Evolutionary conservation across 176 grass and related monocot species (phyloP).

Genomic region (Oropetium thomaeum): DNA sequence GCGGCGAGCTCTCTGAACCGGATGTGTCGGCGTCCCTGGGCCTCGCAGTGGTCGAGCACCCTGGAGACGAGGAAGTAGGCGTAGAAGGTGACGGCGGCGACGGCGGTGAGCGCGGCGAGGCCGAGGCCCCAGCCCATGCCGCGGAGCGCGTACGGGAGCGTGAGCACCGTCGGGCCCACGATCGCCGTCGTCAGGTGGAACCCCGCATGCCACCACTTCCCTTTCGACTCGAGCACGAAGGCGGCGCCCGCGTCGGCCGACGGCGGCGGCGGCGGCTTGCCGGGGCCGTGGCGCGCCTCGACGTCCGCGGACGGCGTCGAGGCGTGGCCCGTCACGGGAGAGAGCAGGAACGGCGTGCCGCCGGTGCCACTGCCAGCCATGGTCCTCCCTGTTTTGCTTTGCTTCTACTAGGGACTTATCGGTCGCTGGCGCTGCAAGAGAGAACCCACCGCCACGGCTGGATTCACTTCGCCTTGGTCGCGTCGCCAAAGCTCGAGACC

Average conservation of each 20-base stretch:
- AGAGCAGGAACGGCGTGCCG: constrained; percentile 28
- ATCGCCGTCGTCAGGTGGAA: constrained; percentile 96
- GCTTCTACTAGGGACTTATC: no score
- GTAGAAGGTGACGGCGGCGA: constrained; percentile 78
- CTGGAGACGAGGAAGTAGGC: constrained; percentile 80
- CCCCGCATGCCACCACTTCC: constrained; percentile 90
- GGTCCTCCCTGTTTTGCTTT: neutral
- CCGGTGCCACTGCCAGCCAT: constrained; percentile 30
- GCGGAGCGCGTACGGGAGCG: constrained; percentile 78
- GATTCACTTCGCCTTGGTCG: neutral
- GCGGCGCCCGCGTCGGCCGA: constrained; percentile 64
- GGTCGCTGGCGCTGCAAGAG: neutral
- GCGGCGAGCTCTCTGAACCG: constrained; percentile 85
- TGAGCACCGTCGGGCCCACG: constrained; percentile 81
- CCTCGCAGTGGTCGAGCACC: constrained; percentile 90
- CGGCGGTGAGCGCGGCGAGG: constrained; percentile 41
- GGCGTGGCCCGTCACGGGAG: constrained; percentile 12
- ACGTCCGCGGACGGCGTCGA: neutral
- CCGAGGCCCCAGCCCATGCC: constrained; percentile 82
- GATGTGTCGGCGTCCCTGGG: constrained; percentile 60
- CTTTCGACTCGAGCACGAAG: constrained; percentile 95
- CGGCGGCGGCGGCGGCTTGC: neutral
- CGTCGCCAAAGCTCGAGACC: neutral
- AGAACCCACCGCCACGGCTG: no score
- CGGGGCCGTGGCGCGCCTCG: neutral